phyloP scores from a whole-genome alignment of 495 filamentous ascomycete genomes.

The Podospora conica region DNA sequence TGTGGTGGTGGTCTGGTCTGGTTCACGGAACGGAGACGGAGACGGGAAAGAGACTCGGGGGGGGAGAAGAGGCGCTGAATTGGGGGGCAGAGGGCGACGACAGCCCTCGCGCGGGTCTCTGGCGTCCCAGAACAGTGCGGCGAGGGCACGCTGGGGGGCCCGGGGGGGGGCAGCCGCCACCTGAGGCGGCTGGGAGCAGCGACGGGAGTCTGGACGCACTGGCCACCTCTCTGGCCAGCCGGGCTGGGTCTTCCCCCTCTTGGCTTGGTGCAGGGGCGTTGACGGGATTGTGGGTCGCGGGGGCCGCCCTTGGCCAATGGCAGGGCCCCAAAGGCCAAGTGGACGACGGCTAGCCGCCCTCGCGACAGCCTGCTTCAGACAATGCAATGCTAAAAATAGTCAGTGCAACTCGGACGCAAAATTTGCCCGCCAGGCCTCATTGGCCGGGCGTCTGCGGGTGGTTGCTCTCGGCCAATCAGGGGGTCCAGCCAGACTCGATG shows the following conservation, averaged over 20 bases:
- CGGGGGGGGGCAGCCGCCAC: not conserved
- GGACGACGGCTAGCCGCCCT: slow-evolving; percentile 28
- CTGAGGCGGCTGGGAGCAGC: not conserved
- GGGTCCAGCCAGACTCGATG: slow-evolving; percentile 1
- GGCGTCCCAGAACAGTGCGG: not conserved
- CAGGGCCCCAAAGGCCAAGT: not conserved
- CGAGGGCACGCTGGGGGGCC: not conserved
- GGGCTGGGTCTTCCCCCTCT: slow-evolving; percentile 14
- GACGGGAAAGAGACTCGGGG: not conserved
- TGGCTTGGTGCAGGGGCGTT: slow-evolving; percentile 23
- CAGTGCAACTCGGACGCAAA: slow-evolving; percentile 22
- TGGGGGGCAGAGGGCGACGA: not conserved
- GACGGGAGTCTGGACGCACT: not conserved
- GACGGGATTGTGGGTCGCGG: slow-evolving; percentile 21
- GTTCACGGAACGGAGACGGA: slow-evolving; percentile 5
- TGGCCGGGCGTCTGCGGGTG: slow-evolving; percentile 11
- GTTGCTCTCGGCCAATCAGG: slow-evolving; percentile 13
- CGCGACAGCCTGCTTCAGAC: slow-evolving; percentile 27
- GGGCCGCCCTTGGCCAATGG: slow-evolving; percentile 18
- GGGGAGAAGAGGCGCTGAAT: slow-evolving; percentile 1
- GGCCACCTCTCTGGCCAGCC: slow-evolving; percentile 2
- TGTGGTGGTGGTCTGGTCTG: slow-evolving; percentile 4
- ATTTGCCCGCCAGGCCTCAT: slow-evolving; percentile 22
- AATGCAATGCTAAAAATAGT: slow-evolving; percentile 30
- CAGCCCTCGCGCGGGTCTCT: not conserved